These are phyloP conservation scores for Penicillium flavigenum DNA, from an alignment of 495 filamentous ascomycete genomes.

Conservation along the genomic window DNA sequence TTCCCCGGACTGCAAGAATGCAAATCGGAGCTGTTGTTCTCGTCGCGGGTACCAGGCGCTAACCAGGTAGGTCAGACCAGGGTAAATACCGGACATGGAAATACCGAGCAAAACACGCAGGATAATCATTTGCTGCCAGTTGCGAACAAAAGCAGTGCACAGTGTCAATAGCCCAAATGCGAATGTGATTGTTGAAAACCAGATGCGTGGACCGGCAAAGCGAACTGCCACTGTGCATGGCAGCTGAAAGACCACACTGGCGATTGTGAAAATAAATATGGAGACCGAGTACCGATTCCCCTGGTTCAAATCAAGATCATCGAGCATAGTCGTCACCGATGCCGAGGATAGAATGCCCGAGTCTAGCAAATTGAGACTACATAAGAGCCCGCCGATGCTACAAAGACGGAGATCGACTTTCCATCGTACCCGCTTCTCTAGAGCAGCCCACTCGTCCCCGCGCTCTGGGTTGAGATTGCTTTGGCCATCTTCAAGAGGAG, in stretches of 20 bases:
- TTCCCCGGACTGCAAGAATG: slow-evolving; percentile 68
- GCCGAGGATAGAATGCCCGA: slow-evolving; percentile 75
- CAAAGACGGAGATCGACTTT: slow-evolving; percentile 75
- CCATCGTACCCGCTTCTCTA: slow-evolving; percentile 50
- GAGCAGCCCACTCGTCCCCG: slow-evolving; percentile 18
- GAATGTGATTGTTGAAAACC: slow-evolving; percentile 68
- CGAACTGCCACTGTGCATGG: slow-evolving; percentile 71
- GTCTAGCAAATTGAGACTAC: slow-evolving; percentile 71
- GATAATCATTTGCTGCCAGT: slow-evolving; percentile 72
- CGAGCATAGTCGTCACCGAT: slow-evolving; percentile 70
- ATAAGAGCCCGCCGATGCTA: slow-evolving; percentile 71
- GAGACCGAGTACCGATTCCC: slow-evolving; percentile 67
- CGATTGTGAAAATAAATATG: slow-evolving; percentile 78
- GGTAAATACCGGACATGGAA: slow-evolving; percentile 66
- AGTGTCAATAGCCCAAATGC: slow-evolving; percentile 70
- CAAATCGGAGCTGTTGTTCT: slow-evolving; percentile 75
- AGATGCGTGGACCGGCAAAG: slow-evolving; percentile 64
- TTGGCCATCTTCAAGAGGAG: neutral
- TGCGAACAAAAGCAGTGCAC: slow-evolving; percentile 59
- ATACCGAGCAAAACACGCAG: slow-evolving; percentile 71
- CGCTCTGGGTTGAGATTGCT: neutral
- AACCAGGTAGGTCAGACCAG: slow-evolving; percentile 68
- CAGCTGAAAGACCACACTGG: slow-evolving; percentile 72
- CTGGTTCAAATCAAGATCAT: slow-evolving; percentile 58
- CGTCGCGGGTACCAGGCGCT: slow-evolving; percentile 69